Evolutionary conservation across 495 filamentous ascomycete species (phyloP).

Genomic region (Hyaloscypha variabilis): DNA sequence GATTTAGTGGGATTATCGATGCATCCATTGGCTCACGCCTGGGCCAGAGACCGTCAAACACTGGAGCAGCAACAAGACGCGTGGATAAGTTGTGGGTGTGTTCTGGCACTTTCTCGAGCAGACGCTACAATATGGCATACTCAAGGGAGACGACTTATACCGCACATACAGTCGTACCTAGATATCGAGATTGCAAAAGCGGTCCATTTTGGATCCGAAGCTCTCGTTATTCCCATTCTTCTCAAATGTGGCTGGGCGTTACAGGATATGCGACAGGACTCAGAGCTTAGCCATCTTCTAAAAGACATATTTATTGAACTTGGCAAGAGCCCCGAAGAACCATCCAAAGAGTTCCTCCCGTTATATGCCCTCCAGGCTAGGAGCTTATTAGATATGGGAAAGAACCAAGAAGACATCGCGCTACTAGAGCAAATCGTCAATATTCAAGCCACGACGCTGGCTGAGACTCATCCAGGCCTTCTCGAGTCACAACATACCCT

Average conservation of each 20-base stretch:
- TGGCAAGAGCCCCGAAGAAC: slow-evolving; percentile 2
- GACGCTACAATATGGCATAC: slow-evolving; percentile 10
- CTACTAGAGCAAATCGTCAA: slow-evolving; percentile 37
- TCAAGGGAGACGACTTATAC: slow-evolving; percentile 23
- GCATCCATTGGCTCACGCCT: slow-evolving; percentile 22
- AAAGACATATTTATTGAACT: slow-evolving; percentile 15
- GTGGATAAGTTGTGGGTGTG: slow-evolving; percentile 23
- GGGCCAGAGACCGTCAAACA: slow-evolving; percentile 21
- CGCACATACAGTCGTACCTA: slow-evolving; percentile 32
- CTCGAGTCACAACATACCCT: slow-evolving; percentile 34
- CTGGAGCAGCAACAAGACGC: slow-evolving; percentile 4
- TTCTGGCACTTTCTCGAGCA: slow-evolving; percentile 20
- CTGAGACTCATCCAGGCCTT: slow-evolving; percentile 34
- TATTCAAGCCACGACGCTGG: slow-evolving; percentile 29
- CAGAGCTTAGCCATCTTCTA: slow-evolving; percentile 20
- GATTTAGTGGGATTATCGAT: slow-evolving; percentile 23
- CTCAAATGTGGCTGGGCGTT: slow-evolving; percentile 27
- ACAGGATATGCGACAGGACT: slow-evolving; percentile 22
- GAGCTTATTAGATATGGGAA: slow-evolving; percentile 16
- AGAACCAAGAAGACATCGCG: slow-evolving; percentile 15
- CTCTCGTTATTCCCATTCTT: slow-evolving; percentile 21
- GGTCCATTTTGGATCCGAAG: slow-evolving; percentile 13
- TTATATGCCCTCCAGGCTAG: slow-evolving; percentile 15
- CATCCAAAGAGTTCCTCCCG: slow-evolving; percentile 10
- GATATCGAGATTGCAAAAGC: slow-evolving; percentile 10